These are phyloP conservation scores for Trametes elegans DNA, from an alignment of 768 basidiomycete genomes.

Conservation along the genomic window DNA sequence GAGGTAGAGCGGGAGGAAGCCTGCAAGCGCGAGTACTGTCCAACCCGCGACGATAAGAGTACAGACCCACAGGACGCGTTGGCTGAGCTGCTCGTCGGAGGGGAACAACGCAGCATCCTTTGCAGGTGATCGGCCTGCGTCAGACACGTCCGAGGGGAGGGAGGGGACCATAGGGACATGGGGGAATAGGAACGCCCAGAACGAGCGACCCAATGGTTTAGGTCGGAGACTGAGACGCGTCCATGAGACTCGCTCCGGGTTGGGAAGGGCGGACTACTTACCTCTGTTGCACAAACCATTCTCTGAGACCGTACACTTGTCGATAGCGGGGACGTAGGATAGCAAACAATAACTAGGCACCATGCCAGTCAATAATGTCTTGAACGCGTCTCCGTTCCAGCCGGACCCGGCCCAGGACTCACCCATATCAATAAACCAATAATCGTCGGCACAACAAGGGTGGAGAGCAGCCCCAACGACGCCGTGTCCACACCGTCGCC, in stretches of 20 bases:
- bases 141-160: constrained; percentile 54
- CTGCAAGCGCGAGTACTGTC: constrained; percentile 67
- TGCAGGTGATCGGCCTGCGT: constrained; percentile 48
- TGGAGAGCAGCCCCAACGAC: constrained; percentile 58
- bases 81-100: constrained; percentile 71
- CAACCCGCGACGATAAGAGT: constrained; percentile 64
- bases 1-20: constrained; percentile 70
- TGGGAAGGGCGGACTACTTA: constrained; percentile 40
- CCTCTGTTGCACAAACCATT: constrained; percentile 76
- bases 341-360: constrained; percentile 59
- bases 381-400: no score
- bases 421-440: constrained; percentile 73
- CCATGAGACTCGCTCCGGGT: constrained; percentile 6
- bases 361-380: background rate
- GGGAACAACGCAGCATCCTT: constrained; percentile 60
- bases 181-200: constrained; percentile 72
- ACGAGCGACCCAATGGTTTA: constrained; percentile 51
- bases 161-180: constrained; percentile 63
- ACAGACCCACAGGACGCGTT: constrained; percentile 67
- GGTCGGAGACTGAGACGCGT: constrained; percentile 54
- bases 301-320: constrained; percentile 68
- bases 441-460: constrained; percentile 53
- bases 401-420: constrained; percentile 26
- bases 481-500: constrained; percentile 65
- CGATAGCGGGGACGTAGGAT: constrained; percentile 65